Evolutionary conservation across 345 rosid genomes (phyloP).

Genomic region (Euphorbia lathyris): DNA sequence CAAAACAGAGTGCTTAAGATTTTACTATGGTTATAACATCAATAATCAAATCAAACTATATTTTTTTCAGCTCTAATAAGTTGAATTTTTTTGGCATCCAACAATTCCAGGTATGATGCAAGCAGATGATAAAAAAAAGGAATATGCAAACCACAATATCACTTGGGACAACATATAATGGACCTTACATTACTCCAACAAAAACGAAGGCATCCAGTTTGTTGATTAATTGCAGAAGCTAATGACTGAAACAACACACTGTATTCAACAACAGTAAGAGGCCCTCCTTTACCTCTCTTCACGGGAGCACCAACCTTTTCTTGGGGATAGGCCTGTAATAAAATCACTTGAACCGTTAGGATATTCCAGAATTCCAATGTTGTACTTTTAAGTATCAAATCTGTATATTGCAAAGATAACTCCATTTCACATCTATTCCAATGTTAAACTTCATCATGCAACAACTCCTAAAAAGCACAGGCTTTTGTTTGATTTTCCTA

Average conservation of each 20-base stretch:
- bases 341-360: constrained; percentile 17
- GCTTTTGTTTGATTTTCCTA: neutral
- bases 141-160: no score
- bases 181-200: constrained; percentile 96
- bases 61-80: no score
- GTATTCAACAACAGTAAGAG: constrained; percentile 93
- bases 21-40: no score
- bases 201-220: constrained; percentile 92
- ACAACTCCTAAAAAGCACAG: neutral
- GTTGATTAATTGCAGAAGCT: constrained; percentile 89
- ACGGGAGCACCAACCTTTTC: constrained; percentile 97
- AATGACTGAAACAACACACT: constrained; percentile 79
- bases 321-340: constrained; percentile 82
- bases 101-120: no score
- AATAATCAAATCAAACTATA: no score
- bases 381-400: neutral
- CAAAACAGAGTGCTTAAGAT: no score
- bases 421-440: neutral
- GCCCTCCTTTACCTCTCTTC: constrained; percentile 97
- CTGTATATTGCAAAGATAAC: neutral
- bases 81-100: no score
- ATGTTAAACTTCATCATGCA: neutral
- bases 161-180: constrained; percentile 9
- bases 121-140: no score
- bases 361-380: neutral